Percentiles rank a stretch among this genome's conserved stretches.
phyloP scores from a whole-genome alignment of 2,329 filamentous ascomycete species.

The Claviceps cyperi region DNA sequence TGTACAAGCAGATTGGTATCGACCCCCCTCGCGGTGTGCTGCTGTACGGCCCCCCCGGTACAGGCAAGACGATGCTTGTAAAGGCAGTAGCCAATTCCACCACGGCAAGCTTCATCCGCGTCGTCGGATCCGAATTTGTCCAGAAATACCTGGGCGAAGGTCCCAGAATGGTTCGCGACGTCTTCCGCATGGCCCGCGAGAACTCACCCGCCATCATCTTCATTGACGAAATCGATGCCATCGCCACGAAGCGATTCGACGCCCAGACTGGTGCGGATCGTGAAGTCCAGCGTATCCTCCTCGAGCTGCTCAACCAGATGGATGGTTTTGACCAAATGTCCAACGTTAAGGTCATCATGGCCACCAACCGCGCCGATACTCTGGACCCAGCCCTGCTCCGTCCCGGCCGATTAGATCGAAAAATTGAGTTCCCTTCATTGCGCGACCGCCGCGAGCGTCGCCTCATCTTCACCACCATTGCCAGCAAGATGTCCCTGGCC shows the following conservation, averaged over 20 bases:
- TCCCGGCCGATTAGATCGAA: constrained; percentile 87
- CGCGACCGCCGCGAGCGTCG: constrained; percentile 87
- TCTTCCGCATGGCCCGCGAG: constrained; percentile 97
- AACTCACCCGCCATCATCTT: constrained; percentile 98
- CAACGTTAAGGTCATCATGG: constrained; percentile 99
- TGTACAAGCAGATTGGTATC: constrained; percentile 98
- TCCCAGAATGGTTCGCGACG: constrained; percentile 95
- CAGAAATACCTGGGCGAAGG: constrained; percentile 98
- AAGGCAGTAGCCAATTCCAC: constrained; percentile 98
- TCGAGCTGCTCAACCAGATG: constrained; percentile 98
- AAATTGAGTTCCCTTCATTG: constrained; percentile 97
- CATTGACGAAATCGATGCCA: constrained; percentile 98
- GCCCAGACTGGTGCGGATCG: constrained; percentile 95
- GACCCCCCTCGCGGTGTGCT: constrained; percentile 93
- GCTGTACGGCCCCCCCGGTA: constrained; percentile 89
- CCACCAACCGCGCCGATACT: constrained; percentile 94
- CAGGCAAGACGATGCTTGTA: constrained; percentile 92
- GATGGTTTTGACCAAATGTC: constrained; percentile 97
- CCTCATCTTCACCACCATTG: constrained; percentile 95
- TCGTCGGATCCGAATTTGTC: constrained; percentile 95
- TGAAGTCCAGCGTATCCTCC: constrained; percentile 95
- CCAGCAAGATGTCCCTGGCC: constrained; percentile 89
- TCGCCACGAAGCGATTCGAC: constrained; percentile 97
- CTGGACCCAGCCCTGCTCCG: constrained; percentile 88
- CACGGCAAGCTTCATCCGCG: constrained; percentile 94